These are phyloP conservation scores for Oemleria cerasiformis DNA, from an alignment of 306 rosid species.

Conservation along the genomic window DNA sequence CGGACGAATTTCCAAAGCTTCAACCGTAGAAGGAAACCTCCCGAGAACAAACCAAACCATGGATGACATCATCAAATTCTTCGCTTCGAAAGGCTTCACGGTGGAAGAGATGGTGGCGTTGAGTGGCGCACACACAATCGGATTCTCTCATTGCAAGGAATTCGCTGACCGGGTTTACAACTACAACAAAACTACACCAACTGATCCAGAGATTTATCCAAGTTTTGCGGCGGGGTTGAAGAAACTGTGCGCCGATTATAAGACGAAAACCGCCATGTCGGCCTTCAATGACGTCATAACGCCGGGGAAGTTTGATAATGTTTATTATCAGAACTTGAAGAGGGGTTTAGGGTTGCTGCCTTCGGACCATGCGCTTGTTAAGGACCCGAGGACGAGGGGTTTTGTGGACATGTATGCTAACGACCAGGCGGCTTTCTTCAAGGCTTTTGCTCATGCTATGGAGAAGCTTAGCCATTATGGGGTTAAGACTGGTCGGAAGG, in stretches of 20 bases:
- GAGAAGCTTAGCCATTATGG: constrained; percentile 2
- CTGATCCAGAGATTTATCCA: constrained; percentile 5
- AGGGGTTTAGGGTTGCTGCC: constrained; percentile 5
- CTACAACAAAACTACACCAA: constrained; percentile 6
- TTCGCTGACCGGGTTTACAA: neutral
- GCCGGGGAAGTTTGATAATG: constrained; percentile 4
- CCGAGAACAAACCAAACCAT: constrained; percentile 8
- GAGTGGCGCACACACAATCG: constrained; percentile 6
- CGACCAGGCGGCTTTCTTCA: neutral
- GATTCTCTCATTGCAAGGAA: constrained; percentile 18
- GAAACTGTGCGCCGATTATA: neutral
- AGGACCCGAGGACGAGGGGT: constrained; percentile 4
- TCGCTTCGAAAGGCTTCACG: neutral
- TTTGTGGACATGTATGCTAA: neutral
- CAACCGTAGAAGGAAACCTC: constrained; percentile 12
- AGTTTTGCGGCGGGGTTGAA: neutral
- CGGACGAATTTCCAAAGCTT: constrained; percentile 8
- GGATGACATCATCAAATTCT: neutral
- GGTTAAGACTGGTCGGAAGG: neutral
- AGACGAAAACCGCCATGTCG: neutral
- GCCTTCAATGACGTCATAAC: constrained; percentile 13
- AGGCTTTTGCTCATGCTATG: constrained; percentile 1
- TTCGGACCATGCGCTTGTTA: constrained; percentile 4
- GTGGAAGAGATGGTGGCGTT: constrained; percentile 10
- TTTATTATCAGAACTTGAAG: constrained; percentile 3